Percentiles rank a stretch among this genome's conserved stretches.
Evolutionary conservation across 2,329 filamentous ascomycete species (phyloP).

Genomic region (Sphaceloma murrayae): DNA sequence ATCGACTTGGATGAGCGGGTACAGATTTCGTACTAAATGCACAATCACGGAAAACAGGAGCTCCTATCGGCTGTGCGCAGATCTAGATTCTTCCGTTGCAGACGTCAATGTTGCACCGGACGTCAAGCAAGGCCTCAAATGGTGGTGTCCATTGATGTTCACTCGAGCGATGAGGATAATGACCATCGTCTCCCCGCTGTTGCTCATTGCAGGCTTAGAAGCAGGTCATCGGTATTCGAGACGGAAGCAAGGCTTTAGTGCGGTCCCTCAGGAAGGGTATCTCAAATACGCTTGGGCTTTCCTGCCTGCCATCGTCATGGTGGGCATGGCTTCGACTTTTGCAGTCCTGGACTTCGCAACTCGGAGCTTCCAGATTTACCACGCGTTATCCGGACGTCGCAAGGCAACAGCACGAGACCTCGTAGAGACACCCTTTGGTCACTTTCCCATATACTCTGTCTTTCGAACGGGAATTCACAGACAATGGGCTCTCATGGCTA

Average conservation of each 20-base stretch:
- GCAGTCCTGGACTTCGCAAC: constrained; percentile 1
- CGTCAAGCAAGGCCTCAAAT: not conserved
- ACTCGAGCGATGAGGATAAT: not conserved
- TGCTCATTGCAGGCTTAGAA: not conserved
- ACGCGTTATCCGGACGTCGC: not conserved
- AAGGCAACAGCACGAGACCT: not conserved
- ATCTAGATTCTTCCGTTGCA: not conserved
- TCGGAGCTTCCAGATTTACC: not conserved
- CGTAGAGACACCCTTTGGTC: not conserved
- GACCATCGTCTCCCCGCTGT: not conserved
- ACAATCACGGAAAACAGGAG: not conserved
- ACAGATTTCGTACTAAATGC: not conserved
- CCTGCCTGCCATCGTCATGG: constrained; percentile 1
- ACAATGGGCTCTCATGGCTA: not conserved
- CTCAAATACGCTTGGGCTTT: not conserved
- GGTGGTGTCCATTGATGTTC: constrained; percentile 7
- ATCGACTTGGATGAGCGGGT: not conserved
- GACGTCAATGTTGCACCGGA: not conserved
- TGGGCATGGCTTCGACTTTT: not conserved
- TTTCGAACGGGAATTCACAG: not conserved
- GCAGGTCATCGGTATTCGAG: not conserved
- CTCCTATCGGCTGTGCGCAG: not conserved
- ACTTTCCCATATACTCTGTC: not conserved
- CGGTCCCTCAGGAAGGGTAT: not conserved
- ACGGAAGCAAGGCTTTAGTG: not conserved